Evolutionary conservation across 2,329 filamentous ascomycete genomes (phyloP).

Genomic region (Aspergillus sp.): DNA sequence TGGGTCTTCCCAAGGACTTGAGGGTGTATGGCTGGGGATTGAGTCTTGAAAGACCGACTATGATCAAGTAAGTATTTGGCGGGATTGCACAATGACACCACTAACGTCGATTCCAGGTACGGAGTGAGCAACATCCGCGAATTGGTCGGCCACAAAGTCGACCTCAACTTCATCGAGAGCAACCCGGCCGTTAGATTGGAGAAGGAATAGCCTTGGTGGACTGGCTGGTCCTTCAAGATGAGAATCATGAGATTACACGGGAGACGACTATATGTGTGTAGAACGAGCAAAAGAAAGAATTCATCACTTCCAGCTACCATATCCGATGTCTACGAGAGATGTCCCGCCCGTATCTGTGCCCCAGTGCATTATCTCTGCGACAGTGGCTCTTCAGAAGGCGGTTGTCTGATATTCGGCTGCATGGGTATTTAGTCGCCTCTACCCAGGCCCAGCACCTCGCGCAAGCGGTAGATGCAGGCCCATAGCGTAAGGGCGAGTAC

Average conservation of each 20-base stretch:
- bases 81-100: no score
- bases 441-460: no score
- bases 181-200: constrained; percentile 87
- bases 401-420: constrained; percentile 26
- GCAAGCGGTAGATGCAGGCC: no score
- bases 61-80: constrained; percentile 93
- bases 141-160: constrained; percentile 88
- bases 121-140: constrained; percentile 84
- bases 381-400: constrained; percentile 57
- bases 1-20: constrained; percentile 88
- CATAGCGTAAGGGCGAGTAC: constrained; percentile 16
- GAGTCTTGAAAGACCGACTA: constrained; percentile 85
- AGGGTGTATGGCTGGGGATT: constrained; percentile 90
- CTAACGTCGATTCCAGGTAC: constrained; percentile 37
- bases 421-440: constrained; percentile 21
- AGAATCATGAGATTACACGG: constrained; percentile 1
- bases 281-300: constrained; percentile 1
- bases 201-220: constrained; percentile 51
- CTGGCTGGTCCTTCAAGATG: not conserved
- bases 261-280: no score
- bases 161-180: constrained; percentile 81
- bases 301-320: constrained; percentile 3
- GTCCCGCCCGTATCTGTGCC: constrained; percentile 63
- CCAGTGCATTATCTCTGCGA: constrained; percentile 48
- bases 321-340: constrained; percentile 19